Base-by-base conservation (phyloP, 768 basidiomycete genomes). In the Strobilomyces confusus region DNA sequence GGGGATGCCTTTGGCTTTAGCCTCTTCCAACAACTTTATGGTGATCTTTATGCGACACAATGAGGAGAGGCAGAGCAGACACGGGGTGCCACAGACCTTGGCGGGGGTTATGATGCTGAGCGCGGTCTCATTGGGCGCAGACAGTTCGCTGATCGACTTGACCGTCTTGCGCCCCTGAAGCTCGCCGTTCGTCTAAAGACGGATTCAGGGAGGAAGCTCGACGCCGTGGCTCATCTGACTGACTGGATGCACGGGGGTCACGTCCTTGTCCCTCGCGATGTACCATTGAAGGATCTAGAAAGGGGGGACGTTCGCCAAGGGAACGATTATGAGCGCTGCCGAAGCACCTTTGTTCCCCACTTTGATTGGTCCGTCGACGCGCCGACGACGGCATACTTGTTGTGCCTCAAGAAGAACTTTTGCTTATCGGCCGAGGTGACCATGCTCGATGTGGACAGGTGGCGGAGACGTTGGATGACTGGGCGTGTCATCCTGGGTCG, bases 231-330 rank as follows among this genome's bases (percentile, higher is more conserved):
- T 26, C 14, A 36, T 30, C 14, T 17, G 48, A 65, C 81, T 54
- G 69, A 89, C 89, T 13, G 80, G 87, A 62, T 92, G 89, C 9
- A 92, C 76, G 4, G 90, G 91, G 0, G 78, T 85, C 20, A 91
- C 86, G 4, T 77, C 62, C 58, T 79, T 77, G 51, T 72, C 64
- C 51, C 84, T 80, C 4, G 61, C 69, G 50, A 83, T 74, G 64
- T 92, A 93, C 90, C 89, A 93, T 54, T 82, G 79, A 45, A 91
- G 72, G 41, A 92, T 81, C 89, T 90, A 50, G 47, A n/a, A 37
- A 41, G 46, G 37, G 46, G 19, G 46, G 19, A 26, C 19, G 8
- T 46, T 45, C 23, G 42, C 25, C 32, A 36, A 30, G 32, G 51
- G 11, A 26, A 25, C 19, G 11, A 17, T 3, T 23, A 14, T 12